Percentiles rank a stretch among this genome's conserved stretches.
phyloP scores from a whole-genome alignment of 2,329 filamentous ascomycete species.

The Zymoseptoria pseudotritici region DNA sequence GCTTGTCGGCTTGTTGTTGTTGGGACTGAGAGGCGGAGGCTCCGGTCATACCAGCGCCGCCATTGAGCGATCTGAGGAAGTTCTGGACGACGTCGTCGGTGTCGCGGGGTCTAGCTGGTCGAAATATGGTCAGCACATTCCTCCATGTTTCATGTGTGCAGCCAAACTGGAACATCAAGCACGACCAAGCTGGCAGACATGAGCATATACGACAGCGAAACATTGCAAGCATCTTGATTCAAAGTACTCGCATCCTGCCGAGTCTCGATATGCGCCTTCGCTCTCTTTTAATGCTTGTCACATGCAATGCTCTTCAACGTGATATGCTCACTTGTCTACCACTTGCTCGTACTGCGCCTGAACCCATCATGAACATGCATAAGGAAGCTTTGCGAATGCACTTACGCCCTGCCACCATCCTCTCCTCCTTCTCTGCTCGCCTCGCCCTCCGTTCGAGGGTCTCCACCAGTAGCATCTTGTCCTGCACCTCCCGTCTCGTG shows the following conservation, averaged over 20 bases:
- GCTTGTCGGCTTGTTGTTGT: slow-evolving; percentile 49
- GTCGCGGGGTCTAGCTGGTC: slow-evolving; percentile 41
- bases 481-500: slow-evolving; percentile 73
- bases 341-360: slow-evolving; percentile 1
- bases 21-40: slow-evolving; percentile 15
- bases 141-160: background rate
- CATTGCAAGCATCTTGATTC: slow-evolving; percentile 9
- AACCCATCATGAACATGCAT: slow-evolving; percentile 3
- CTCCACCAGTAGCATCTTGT: slow-evolving; percentile 78
- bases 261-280: slow-evolving; percentile 1
- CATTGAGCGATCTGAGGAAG: slow-evolving; percentile 75
- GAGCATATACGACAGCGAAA: background rate
- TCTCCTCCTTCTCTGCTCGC: slow-evolving; percentile 84
- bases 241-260: slow-evolving; percentile 10
- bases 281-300: background rate
- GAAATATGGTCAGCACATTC: slow-evolving; percentile 10
- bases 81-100: slow-evolving; percentile 75
- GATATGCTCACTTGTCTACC: background rate
- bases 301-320: background rate
- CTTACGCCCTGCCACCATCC: slow-evolving; percentile 99
- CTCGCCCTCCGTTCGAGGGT: slow-evolving; percentile 83
- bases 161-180: background rate
- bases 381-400: slow-evolving; percentile 32
- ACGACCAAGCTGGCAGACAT: background rate
- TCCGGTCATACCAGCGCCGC: slow-evolving; percentile 34